Evolutionary conservation across 805 yeast genomes (phyloP).

Genomic region (Lipomyces chichibuensis): DNA sequence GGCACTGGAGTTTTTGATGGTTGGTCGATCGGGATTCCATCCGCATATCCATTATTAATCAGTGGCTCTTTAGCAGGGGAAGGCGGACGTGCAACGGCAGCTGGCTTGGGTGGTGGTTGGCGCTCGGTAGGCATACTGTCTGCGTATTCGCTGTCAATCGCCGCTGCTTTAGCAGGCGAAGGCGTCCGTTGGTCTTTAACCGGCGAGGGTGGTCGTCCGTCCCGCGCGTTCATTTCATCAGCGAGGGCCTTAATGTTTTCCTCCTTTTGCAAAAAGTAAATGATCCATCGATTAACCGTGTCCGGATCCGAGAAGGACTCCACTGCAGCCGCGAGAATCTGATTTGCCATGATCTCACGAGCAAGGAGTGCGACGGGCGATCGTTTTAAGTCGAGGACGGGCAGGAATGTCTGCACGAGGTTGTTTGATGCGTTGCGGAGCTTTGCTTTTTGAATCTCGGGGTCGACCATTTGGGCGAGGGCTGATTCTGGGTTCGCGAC

Average conservation of each 20-base stretch:
- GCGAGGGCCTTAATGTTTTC: constrained; percentile 31
- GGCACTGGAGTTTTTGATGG: background rate
- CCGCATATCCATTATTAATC: background rate
- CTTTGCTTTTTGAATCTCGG: constrained; percentile 31
- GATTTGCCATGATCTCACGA: constrained; percentile 33
- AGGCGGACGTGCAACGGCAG: background rate
- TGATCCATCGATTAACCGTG: constrained; percentile 35
- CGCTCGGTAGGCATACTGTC: background rate
- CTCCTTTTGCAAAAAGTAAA: constrained; percentile 31
- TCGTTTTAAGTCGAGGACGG: constrained; percentile 30
- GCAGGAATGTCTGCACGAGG: constrained; percentile 35
- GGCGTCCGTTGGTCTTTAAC: background rate
- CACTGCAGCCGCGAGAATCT: constrained; percentile 32
- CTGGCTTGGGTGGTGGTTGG: background rate
- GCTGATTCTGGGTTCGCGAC: constrained; percentile 37
- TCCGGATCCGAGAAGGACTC: constrained; percentile 36
- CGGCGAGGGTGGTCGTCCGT: background rate
- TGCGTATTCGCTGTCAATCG: background rate
- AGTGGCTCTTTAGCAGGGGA: background rate
- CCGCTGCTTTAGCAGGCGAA: background rate
- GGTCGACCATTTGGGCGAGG: constrained; percentile 37
- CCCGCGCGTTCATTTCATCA: constrained; percentile 8
- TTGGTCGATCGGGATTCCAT: background rate
- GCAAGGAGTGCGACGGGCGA: constrained; percentile 33
- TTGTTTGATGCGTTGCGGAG: constrained; percentile 36